Evolutionary conservation across 768 basidiomycete species (phyloP), one percentile per base, ranked within the genome.

Genomic region (Panaeolus cyanescens): DNA sequence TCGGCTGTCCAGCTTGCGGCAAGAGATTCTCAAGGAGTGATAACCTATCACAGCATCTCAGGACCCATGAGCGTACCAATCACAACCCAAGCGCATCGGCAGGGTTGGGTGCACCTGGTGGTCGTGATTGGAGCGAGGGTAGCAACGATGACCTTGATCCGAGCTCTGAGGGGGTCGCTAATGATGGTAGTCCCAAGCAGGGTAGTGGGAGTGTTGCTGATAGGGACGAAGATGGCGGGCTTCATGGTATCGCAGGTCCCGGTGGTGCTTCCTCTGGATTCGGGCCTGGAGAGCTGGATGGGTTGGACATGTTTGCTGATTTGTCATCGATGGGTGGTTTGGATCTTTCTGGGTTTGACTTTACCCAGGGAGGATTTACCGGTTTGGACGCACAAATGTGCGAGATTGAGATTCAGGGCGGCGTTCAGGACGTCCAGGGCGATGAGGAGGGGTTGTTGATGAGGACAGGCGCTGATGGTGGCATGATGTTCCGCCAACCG

Each of bases 1-100:
- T 86, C 74, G 79, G 80, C 58, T 95, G 95, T 70, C 77, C 82
- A 42, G 76, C 79, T 25, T 96, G 95, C 72, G 79, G 81, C 68
- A 93, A 93, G 80, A 82, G 85, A 62, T 97, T 97, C 74, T 92
- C 91, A 65, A 80, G 94, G 69, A 89, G 88, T 70, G 96, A 96
- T 71, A 96, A 96, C 68, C 82, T 98, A 37, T 86, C 84, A 20
- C 93, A 96, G 73, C 96, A 98, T 71, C 70, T 89, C 61, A 85
- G 92, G 63, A 94, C 93, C 54, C 95, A 96, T 74, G 80, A 82
- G 59, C 77, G 83, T 42, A 78, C 75, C 13, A 77, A 69, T 15
- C 45, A 50, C 45, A 50, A 50, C 45, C 45, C 45, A 50, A 50
- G 22, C 30, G 7, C 45, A 12, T 50, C 45, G 22, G 25, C 45